Base-by-base conservation (phyloP, 768 basidiomycete genomes). In the Goffeauzyma gilvescens region DNA sequence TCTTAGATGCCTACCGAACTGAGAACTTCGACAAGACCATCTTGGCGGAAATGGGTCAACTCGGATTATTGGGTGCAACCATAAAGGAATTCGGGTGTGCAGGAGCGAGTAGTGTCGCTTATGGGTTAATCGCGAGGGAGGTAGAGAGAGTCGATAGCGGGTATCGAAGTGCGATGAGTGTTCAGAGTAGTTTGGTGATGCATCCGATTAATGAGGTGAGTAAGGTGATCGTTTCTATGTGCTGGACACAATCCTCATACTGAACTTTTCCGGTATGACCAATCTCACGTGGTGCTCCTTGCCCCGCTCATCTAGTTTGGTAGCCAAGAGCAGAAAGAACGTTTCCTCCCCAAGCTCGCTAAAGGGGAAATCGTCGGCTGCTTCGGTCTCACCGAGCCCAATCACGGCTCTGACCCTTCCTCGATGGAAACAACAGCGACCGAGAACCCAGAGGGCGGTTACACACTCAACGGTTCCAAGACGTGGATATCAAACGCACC, bases 401-500 rank as follows among this genome's bases (percentile, higher is more conserved):
- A 95, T 53, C 86, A 93, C 57, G 90, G 90, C 18, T 95, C 89
- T 2, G 90, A 96, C 55, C 89, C 89, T 13, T 79, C 78, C n/a
- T 76, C 79, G n/a, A 95, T 96, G 90, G 83, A 89, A 56, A 93
- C 90, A 1, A 78, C 72, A 21, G 90, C 86, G 9, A 75, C 75
- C 48, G 84, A 93, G 61, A 69, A 71, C 0, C 58, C 63, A 6
- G 79, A 79, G 41, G 84, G 85, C 10, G 86, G 85, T 4, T 95
- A 78, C 63, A 65, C 81, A 20, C 58, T 96, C 40, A 81, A 76
- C 50, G 90, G 90, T 39, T 81, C 81, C 64, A 96, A 96, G 69
- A 96, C 86, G 0, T 96, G 90, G 90, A 96, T 96, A 57, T 75
- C 85, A 12, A 93, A 93, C 57, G 75, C 87, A 1, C 86, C 87